phyloP scores from a whole-genome alignment of 495 filamentous ascomycete genomes.

The Neurospora sp. region DNA sequence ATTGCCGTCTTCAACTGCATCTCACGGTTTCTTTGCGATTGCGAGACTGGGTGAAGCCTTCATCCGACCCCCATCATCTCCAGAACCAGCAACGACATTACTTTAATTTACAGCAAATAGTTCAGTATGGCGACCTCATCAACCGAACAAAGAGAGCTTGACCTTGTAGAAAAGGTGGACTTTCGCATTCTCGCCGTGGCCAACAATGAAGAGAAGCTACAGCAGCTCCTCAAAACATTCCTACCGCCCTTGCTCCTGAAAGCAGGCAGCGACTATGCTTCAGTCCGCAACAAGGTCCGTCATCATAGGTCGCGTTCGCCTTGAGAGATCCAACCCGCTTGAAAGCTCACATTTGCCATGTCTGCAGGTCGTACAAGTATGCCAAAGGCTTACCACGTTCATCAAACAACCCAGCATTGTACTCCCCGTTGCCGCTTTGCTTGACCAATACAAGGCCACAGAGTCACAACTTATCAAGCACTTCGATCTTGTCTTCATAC shows the following conservation, averaged over 20 bases:
- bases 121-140: constrained; percentile 21
- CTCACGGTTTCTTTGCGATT: not conserved
- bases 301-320: not conserved
- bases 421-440: constrained; percentile 69
- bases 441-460: constrained; percentile 83
- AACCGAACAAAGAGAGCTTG: constrained; percentile 64
- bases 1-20: not conserved
- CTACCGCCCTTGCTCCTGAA: constrained; percentile 78
- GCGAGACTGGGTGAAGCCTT: not conserved
- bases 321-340: not conserved
- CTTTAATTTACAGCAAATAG: not conserved
- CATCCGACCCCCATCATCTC: not conserved
- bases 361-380: constrained; percentile 53
- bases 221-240: constrained; percentile 64
- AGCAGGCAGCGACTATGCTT: constrained; percentile 64
- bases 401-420: constrained; percentile 47
- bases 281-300: constrained; percentile 75
- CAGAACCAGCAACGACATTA: not conserved
- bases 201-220: constrained; percentile 72
- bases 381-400: constrained; percentile 49
- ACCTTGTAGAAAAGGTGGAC: constrained; percentile 81
- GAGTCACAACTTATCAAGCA: constrained; percentile 65
- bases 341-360: not conserved
- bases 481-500: constrained; percentile 82
- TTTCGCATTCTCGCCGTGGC: constrained; percentile 73